Percentiles rank a stretch among this genome's conserved stretches.
Evolutionary conservation across 2,329 filamentous ascomycete genomes (phyloP).

Genomic region (Botrytis paeoniae): DNA sequence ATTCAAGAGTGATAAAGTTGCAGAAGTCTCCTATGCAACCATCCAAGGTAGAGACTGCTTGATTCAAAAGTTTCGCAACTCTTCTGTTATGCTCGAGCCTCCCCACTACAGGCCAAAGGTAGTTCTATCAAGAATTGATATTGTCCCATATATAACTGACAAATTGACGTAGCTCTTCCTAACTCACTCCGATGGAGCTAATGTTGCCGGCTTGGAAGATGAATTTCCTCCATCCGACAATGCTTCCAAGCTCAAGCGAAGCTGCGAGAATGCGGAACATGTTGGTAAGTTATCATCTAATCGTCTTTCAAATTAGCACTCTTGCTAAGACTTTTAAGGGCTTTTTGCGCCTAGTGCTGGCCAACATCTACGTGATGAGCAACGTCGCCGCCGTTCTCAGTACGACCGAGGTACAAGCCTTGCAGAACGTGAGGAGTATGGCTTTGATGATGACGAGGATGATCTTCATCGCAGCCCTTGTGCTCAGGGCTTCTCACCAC

Average conservation of each 20-base stretch:
- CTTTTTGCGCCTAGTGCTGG: conserved; percentile 78
- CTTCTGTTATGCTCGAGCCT: conserved; percentile 88
- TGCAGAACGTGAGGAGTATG: conserved; percentile 45
- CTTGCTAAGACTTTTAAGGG: conserved; percentile 46
- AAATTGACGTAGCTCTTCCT: conserved; percentile 54
- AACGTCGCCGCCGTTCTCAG: conserved; percentile 67
- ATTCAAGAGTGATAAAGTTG: conserved; percentile 79
- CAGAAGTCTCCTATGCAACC: conserved; percentile 93
- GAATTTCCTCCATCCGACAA: conserved; percentile 79
- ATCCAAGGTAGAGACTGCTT: conserved; percentile 91
- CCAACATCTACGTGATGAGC: conserved; percentile 70
- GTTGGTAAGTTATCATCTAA: conserved; percentile 58
- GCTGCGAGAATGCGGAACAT: conserved; percentile 81
- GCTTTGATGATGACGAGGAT: conserved; percentile 26
- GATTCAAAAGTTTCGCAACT: conserved; percentile 94
- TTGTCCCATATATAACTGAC: background rate
- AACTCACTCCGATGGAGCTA: conserved; percentile 47
- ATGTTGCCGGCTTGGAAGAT: conserved; percentile 72
- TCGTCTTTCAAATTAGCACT: background rate
- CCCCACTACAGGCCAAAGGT: conserved; percentile 82
- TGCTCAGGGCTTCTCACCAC: conserved; percentile 22
- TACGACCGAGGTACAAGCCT: conserved; percentile 79
- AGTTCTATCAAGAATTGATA: conserved; percentile 38
- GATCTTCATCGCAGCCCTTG: conserved; percentile 17
- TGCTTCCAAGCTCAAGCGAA: conserved; percentile 80